A percentile compares a stretch with the other conserved stretches of the same genome.
phyloP scores from a whole-genome alignment of 2,329 filamentous ascomycete genomes.

The Didymella pomorum region DNA sequence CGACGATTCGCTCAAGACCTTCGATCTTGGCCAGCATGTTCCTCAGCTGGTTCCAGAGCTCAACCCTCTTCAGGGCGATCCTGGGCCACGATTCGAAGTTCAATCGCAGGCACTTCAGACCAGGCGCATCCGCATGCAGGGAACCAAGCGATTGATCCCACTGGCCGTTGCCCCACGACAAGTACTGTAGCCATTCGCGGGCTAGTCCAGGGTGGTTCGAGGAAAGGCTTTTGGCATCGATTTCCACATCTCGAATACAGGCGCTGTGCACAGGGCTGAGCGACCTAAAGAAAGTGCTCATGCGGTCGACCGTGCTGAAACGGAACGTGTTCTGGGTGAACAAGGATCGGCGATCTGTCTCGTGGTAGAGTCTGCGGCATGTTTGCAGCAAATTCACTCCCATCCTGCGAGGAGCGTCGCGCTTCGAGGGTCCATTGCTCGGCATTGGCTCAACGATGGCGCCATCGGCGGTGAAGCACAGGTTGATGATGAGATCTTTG shows the following conservation, averaged over 20 bases:
- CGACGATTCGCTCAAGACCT: conserved; percentile 43
- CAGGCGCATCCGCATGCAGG: conserved; percentile 39
- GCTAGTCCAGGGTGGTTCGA: conserved; percentile 33
- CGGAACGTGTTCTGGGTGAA: conserved; percentile 48
- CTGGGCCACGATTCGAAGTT: conserved; percentile 49
- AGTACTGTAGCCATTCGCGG: conserved; percentile 50
- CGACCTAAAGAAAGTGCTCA: conserved; percentile 40
- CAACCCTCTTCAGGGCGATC: conserved; percentile 38
- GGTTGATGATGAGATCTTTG: conserved; percentile 44
- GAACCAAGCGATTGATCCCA: conserved; percentile 33
- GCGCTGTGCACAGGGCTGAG: conserved; percentile 31
- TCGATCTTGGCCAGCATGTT: conserved; percentile 39
- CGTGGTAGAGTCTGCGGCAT: conserved; percentile 47
- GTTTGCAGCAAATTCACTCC: conserved; percentile 46
- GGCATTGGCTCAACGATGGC: conserved; percentile 39
- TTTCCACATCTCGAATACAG: conserved; percentile 46
- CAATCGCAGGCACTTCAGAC: conserved; percentile 44
- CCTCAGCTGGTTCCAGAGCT: conserved; percentile 46
- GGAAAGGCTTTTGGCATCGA: conserved; percentile 46
- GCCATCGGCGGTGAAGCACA: conserved; percentile 36
- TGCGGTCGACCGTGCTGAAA: conserved; percentile 46
- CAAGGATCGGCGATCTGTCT: conserved; percentile 41
- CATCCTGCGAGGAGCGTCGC: conserved; percentile 15
- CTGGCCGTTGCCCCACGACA: conserved; percentile 33
- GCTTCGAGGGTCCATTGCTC: not conserved